Percentiles rank a stretch among this genome's conserved stretches.
Conservation (phyloP, 2,329 filamentous ascomycete genomes). For the Diaporthe sp. region DNA sequence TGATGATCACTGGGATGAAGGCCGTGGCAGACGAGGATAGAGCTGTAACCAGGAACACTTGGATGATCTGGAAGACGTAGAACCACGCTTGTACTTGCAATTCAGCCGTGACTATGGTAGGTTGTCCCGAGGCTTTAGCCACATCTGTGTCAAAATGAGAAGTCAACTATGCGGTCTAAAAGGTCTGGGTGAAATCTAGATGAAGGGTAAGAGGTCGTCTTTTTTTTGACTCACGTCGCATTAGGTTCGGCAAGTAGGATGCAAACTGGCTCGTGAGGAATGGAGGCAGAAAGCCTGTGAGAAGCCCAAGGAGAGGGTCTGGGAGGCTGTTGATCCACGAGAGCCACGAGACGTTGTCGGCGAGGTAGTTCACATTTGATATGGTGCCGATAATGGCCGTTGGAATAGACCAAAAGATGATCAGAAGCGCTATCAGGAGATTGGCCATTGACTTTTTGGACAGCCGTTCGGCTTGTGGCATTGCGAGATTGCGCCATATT, state of each 20-base stretch:
- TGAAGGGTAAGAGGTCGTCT: background rate
- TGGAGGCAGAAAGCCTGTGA: constrained; percentile 84
- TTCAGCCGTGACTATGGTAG: constrained; percentile 80
- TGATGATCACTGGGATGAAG: constrained; percentile 69
- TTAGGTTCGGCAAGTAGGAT: constrained; percentile 75
- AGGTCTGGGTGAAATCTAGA: constrained; percentile 40
- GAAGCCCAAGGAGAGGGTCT: constrained; percentile 85
- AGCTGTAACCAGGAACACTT: constrained; percentile 88
- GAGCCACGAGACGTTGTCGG: constrained; percentile 76
- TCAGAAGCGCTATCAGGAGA: constrained; percentile 36
- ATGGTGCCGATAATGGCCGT: constrained; percentile 86
- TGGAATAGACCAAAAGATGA: constrained; percentile 87
- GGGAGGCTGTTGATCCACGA: constrained; percentile 82
- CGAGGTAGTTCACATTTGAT: constrained; percentile 84
- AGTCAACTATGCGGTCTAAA: background rate
- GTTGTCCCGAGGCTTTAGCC: constrained; percentile 78
- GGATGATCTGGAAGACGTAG: constrained; percentile 84
- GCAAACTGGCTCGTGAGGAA: constrained; percentile 54
- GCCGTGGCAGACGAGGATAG: constrained; percentile 80
- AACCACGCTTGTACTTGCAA: constrained; percentile 84
- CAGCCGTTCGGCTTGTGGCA: constrained; percentile 40
- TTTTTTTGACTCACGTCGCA: constrained; percentile 71
- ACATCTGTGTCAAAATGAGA: constrained; percentile 61
- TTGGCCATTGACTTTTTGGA: constrained; percentile 41
- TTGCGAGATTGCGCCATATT: constrained; percentile 72